Conservation (phyloP, 1,284 basidiomycete species). For the Trametes pubescens region DNA sequence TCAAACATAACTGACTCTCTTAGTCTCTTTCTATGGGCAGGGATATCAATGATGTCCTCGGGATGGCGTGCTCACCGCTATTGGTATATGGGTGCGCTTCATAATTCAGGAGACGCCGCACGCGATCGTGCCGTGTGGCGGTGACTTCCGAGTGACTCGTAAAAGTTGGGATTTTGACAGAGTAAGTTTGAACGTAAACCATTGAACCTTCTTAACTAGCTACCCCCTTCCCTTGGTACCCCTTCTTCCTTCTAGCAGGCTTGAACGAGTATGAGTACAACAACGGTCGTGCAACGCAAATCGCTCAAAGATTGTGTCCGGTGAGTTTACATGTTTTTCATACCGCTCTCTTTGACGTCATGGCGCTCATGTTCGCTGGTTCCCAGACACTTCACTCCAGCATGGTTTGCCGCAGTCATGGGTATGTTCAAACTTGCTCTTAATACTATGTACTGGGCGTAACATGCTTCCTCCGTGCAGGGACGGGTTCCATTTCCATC, state of each 20-base stretch:
- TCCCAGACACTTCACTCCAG: constrained; percentile 54
- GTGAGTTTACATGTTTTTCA: constrained; percentile 18
- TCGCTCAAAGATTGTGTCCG: constrained; percentile 32
- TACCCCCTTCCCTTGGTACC: background rate
- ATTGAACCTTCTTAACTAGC: background rate
- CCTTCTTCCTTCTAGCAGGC: background rate
- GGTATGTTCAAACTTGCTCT: constrained; percentile 19
- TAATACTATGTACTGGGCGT: too few species aligned
- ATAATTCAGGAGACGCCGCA: background rate
- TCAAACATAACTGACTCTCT: background rate
- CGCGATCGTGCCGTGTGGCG: constrained; percentile 7
- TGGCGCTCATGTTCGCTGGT: background rate
- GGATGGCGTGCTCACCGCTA: background rate
- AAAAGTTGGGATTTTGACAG: constrained; percentile 2
- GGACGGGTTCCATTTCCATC: constrained; percentile 49
- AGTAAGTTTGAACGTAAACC: background rate
- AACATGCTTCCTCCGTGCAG: constrained; percentile 17
- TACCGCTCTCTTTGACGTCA: background rate
- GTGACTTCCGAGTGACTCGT: constrained; percentile 19
- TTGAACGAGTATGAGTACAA: constrained; percentile 2
- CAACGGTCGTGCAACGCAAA: constrained; percentile 6
- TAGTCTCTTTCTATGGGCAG: background rate
- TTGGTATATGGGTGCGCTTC: background rate
- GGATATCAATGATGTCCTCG: background rate
- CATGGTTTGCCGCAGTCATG: constrained; percentile 53